phyloP scores from a whole-genome alignment of 371 early-diverging fungal species.

The Mucor racemosus region DNA sequence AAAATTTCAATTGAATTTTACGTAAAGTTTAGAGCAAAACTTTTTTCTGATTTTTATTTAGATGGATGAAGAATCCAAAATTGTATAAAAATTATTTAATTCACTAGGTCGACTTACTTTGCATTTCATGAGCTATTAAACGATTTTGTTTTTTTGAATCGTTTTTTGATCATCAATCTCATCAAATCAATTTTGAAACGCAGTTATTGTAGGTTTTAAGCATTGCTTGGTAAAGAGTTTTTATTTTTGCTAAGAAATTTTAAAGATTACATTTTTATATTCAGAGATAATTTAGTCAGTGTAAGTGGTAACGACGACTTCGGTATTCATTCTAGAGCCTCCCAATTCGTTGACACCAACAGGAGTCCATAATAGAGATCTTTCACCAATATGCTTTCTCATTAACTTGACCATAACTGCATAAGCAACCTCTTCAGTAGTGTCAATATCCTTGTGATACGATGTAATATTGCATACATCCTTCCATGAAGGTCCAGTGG shows the following conservation, averaged over 20 bases:
- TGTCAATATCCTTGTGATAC: neutral
- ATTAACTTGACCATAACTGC: neutral
- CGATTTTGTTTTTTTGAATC: too few relatives aligned
- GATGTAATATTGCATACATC: conserved; percentile 14
- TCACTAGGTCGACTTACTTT: too few relatives aligned
- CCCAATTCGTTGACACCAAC: conserved; percentile 8
- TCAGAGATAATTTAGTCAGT: neutral
- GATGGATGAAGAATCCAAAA: too few relatives aligned
- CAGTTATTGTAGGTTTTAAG: too few relatives aligned
- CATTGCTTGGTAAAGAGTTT: neutral
- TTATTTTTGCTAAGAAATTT: neutral
- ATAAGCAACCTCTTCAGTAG: neutral
- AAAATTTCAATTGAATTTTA: too few relatives aligned
- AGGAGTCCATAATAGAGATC: conserved; percentile 13
- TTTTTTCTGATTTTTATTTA: too few relatives aligned
- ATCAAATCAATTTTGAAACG: too few relatives aligned
- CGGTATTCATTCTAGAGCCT: conserved; percentile 9
- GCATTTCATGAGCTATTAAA: too few relatives aligned
- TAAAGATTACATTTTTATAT: too few relatives aligned
- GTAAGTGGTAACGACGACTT: conserved; percentile 15
- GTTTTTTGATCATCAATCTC: too few relatives aligned
- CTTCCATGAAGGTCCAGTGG: conserved; percentile 7
- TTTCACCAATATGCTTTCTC: conserved; percentile 11
- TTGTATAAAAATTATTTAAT: too few relatives aligned
- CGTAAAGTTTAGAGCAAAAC: too few relatives aligned